Conservation (phyloP, 805 yeast species). For the Metschnikowia hibisci region DNA sequence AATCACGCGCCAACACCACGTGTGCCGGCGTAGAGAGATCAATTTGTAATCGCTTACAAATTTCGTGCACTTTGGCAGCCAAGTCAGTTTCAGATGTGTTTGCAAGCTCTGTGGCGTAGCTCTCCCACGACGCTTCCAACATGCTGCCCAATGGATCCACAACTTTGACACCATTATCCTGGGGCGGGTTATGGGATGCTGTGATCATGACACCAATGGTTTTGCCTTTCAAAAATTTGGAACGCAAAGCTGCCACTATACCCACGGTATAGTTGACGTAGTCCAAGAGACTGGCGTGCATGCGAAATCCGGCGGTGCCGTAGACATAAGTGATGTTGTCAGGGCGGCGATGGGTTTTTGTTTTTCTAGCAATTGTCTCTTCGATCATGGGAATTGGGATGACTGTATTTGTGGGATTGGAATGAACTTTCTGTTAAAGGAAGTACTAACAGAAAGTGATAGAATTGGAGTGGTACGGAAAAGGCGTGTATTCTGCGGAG, state of each 20-base stretch:
- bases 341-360: conserved; percentile 42
- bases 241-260: conserved; percentile 74
- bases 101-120: conserved; percentile 73
- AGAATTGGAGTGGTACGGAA: no score
- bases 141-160: conserved; percentile 91
- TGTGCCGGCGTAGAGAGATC: conserved; percentile 40
- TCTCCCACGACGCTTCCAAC: conserved; percentile 84
- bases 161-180: conserved; percentile 62
- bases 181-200: conserved; percentile 91
- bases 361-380: conserved; percentile 7
- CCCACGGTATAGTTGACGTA: conserved; percentile 83
- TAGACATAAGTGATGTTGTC: conserved; percentile 47
- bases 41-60: conserved; percentile 43
- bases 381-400: conserved; percentile 5
- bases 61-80: conserved; percentile 29
- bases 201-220: conserved; percentile 95
- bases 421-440: background rate
- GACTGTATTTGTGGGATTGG: background rate
- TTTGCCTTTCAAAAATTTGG: conserved; percentile 62
- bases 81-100: conserved; percentile 55
- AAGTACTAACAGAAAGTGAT: background rate
- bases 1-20: conserved; percentile 77
- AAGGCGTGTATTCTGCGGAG: no score
- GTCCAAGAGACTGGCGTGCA: conserved; percentile 63
- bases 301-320: conserved; percentile 98